Base-by-base conservation (phyloP, 345 rosid genomes). In the Eucalyptus cloeziana region DNA sequence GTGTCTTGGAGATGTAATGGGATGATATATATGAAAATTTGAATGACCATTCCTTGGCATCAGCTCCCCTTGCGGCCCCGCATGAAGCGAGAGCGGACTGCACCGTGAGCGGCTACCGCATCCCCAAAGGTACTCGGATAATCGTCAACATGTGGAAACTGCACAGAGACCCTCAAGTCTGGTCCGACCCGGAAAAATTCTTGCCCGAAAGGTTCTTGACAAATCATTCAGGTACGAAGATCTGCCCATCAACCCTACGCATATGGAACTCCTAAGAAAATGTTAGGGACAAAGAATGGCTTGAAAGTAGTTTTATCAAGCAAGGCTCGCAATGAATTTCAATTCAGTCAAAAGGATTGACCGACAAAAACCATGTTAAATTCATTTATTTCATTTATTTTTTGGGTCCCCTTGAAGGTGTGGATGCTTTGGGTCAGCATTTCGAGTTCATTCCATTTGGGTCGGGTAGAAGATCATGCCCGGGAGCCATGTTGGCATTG, bases 71-170 rank as follows among this genome's bases (percentile, higher is more conserved):
- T 4, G 86, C 92, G 12, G 91, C 91, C 31, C 88, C 91, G 7
- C 95, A 91, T n/a, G 93, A 92, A 89, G 92, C 93, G 80, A 62
- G 86, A n/a, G 90, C 93, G 50, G 95, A 92, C 27, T 92, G 92
- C 52, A 8, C 40, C 40, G 44, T 93, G 21, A 51, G 49, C 7
- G 93, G 92, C 16, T 93, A 88, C 69, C 50, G 30, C 37, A 88
- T 94, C 76, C 85, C 88, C 2, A 92, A 90, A n/a, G 94, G 92
- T 15, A 91, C 92, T 16, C 90, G 89, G 27, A 50, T 94, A 43
- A 16, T 94, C 3, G 86, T 89, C 54, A 93, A 92, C 87, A 4
- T 91, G 14, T 93, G 94, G 93, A 91, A 92, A 86, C 47, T 94
- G 6, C 94, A 93, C 30, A 90, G 94, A 19, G 94, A 94, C 86